Percentiles rank a stretch among this genome's conserved stretches.
Conservation (phyloP, 1,284 basidiomycete species). For the Fomes fomentarius region DNA sequence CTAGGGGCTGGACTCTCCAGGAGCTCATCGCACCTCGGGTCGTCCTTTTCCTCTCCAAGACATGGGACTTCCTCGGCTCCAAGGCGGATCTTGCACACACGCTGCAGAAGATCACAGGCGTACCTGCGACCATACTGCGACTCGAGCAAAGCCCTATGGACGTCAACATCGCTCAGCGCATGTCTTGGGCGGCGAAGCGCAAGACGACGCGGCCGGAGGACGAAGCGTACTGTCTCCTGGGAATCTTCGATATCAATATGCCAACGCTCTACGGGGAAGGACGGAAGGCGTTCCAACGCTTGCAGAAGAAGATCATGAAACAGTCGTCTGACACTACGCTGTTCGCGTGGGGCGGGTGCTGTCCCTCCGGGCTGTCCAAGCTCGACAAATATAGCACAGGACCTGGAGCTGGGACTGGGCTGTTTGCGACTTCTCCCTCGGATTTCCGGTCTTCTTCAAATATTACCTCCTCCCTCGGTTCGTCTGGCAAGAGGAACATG, state of each 20-base stretch:
- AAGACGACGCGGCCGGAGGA: conserved; percentile 12
- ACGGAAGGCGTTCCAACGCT: conserved; percentile 9
- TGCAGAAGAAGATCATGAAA: conserved; percentile 16
- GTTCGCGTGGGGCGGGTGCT: conserved; percentile 12
- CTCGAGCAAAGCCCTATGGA: neutral
- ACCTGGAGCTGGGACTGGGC: neutral
- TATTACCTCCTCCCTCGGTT: no score
- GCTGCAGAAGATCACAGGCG: conserved; percentile 2
- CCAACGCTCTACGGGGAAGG: conserved; percentile 19
- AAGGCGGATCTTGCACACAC: conserved; percentile 4
- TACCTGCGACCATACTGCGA: conserved; percentile 4
- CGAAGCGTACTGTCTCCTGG: conserved; percentile 18
- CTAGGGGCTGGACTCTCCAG: conserved; percentile 18
- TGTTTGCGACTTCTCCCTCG: neutral
- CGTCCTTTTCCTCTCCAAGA: conserved; percentile 10
- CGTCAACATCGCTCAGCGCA: conserved; percentile 13
- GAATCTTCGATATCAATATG: conserved; percentile 15
- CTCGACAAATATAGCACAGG: neutral
- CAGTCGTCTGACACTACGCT: conserved; percentile 12
- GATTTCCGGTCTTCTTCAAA: no score
- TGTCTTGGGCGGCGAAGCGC: conserved; percentile 13
- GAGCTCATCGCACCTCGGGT: conserved; percentile 13
- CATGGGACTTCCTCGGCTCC: conserved; percentile 14
- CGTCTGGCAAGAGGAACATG: no score
- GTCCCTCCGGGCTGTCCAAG: neutral